These are phyloP conservation scores for Penicillium canariense DNA, from an alignment of 495 filamentous ascomycete genomes.

Conservation along the genomic window DNA sequence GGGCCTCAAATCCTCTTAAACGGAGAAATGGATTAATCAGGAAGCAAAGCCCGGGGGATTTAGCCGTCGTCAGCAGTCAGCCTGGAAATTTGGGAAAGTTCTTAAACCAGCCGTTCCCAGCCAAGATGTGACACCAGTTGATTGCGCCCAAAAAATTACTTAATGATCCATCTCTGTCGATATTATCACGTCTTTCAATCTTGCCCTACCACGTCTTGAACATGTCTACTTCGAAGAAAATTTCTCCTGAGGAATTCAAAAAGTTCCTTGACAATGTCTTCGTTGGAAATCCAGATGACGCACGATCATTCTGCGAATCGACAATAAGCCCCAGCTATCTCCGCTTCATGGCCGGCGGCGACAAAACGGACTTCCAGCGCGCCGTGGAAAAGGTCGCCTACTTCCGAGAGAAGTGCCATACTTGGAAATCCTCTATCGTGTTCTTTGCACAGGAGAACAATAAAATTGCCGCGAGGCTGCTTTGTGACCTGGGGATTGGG, in stretches of 20 bases:
- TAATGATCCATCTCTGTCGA: too few species aligned
- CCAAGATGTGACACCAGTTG: too few species aligned
- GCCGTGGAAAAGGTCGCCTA: background rate
- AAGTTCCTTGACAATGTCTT: background rate
- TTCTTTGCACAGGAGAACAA: background rate
- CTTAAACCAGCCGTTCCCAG: too few species aligned
- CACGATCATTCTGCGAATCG: background rate
- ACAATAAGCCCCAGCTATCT: background rate
- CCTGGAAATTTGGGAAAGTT: too few species aligned
- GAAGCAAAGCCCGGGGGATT: too few species aligned
- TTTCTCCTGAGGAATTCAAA: background rate
- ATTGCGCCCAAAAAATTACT: too few species aligned
- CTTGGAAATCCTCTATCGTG: background rate
- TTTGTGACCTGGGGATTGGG: background rate
- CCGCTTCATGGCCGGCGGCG: background rate
- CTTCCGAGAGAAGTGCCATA: background rate
- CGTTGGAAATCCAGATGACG: background rate
- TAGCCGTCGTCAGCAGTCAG: too few species aligned
- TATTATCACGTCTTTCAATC: too few species aligned
- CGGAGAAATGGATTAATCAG: too few species aligned
- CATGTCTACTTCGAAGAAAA: background rate
- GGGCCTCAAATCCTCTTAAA: too few species aligned
- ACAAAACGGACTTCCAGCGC: slow-evolving; percentile 1
- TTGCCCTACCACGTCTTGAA: too few species aligned
- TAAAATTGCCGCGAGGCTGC: background rate